Evolutionary conservation across 2,329 filamentous ascomycete genomes (phyloP).

Genomic region (Diplodia mutila): DNA sequence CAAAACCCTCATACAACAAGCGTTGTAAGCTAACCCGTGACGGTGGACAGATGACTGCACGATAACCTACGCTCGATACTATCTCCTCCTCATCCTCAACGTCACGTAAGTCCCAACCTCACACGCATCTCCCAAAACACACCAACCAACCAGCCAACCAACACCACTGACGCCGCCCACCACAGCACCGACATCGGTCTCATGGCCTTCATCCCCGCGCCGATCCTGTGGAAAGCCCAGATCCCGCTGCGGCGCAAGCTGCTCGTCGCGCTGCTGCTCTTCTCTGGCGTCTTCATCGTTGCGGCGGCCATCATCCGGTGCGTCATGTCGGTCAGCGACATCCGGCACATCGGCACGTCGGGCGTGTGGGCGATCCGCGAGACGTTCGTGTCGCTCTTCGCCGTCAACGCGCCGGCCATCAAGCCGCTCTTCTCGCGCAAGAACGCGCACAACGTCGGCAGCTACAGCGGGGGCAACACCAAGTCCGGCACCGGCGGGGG

Average conservation of each 20-base stretch:
- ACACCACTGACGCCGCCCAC: not conserved
- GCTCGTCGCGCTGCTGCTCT: constrained; percentile 46
- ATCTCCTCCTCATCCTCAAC: constrained; percentile 45
- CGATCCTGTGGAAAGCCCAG: constrained; percentile 48
- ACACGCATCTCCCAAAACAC: no score
- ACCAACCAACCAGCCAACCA: not conserved
- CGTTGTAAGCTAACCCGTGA: not conserved
- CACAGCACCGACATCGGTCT: constrained; percentile 44
- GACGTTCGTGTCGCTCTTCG: constrained; percentile 51
- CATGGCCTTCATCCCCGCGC: constrained; percentile 45
- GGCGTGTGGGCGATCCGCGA: constrained; percentile 52
- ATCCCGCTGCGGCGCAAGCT: constrained; percentile 45
- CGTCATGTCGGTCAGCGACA: constrained; percentile 43
- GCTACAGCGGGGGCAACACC: not conserved
- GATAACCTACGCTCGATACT: constrained; percentile 39
- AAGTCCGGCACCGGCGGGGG: not conserved
- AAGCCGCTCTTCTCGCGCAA: constrained; percentile 43
- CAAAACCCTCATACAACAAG: no score
- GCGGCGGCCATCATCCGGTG: constrained; percentile 48
- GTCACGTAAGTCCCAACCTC: constrained; percentile 29
- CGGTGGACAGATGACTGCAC: constrained; percentile 38
- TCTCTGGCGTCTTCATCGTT: constrained; percentile 52
- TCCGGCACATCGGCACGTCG: constrained; percentile 42
- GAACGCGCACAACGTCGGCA: not conserved
- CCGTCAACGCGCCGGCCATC: constrained; percentile 48